These are phyloP conservation scores for Penicillium waksmanii DNA, from an alignment of 495 filamentous ascomycete species.

Conservation along the genomic window DNA sequence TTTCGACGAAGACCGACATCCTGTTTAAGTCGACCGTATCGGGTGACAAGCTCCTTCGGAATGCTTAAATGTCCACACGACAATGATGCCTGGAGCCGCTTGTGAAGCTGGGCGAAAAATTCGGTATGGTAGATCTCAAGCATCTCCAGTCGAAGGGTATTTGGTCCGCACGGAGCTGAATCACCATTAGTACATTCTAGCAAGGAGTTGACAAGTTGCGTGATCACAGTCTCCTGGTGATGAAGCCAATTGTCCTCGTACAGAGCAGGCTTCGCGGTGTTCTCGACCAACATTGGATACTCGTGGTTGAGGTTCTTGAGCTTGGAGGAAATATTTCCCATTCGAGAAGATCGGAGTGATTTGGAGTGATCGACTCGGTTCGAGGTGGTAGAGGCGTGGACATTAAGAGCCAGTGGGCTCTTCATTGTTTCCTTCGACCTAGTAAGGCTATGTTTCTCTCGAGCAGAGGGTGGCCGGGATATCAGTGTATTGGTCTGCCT, in stretches of 20 bases:
- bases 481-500: conserved; percentile 17
- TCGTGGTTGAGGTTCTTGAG: conserved; percentile 33
- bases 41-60: conserved; percentile 53
- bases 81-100: conserved; percentile 65
- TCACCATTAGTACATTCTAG: conserved; percentile 41
- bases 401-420: conserved; percentile 15
- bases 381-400: conserved; percentile 13
- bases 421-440: conserved; percentile 6
- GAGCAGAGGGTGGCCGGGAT: neutral
- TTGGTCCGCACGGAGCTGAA: conserved; percentile 25
- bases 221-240: conserved; percentile 64
- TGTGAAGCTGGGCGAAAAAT: conserved; percentile 55
- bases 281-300: conserved; percentile 59
- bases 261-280: conserved; percentile 58
- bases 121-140: conserved; percentile 60
- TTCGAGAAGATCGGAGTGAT: conserved; percentile 25
- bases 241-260: conserved; percentile 70
- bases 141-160: conserved; percentile 46
- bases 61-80: conserved; percentile 62
- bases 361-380: conserved; percentile 17
- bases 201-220: conserved; percentile 62
- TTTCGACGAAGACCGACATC: conserved; percentile 62
- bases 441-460: neutral
- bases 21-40: conserved; percentile 51
- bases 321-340: conserved; percentile 12